A percentile compares a stretch with the other conserved stretches of the same genome.
These are phyloP conservation scores for Mortierella alpina DNA, from an alignment of 192 early-diverging fungal species.

Conservation along the genomic window DNA sequence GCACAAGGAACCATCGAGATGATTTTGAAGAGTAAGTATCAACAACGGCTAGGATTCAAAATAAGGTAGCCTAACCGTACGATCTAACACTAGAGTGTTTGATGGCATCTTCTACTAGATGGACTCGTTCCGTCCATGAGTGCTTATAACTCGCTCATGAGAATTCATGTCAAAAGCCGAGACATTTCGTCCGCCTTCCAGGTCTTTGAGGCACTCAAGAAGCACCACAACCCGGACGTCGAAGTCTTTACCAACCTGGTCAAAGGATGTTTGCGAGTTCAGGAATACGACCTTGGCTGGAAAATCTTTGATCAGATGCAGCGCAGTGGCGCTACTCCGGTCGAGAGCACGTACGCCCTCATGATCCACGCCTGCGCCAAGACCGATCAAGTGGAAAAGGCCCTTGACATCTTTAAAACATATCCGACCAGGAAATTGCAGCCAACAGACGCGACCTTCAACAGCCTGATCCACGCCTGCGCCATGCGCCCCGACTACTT, in stretches of 20 bases:
- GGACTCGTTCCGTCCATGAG: slow-evolving; percentile 22
- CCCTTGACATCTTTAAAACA: slow-evolving; percentile 91
- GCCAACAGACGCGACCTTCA: slow-evolving; percentile 89
- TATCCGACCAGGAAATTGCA: slow-evolving; percentile 77
- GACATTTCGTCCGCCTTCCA: slow-evolving; percentile 50
- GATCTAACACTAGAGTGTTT: neutral
- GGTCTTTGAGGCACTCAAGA: slow-evolving; percentile 52
- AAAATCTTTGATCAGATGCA: slow-evolving; percentile 90
- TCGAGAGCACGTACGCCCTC: slow-evolving; percentile 81
- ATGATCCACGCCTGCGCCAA: slow-evolving; percentile 95
- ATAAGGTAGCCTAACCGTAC: too few species aligned
- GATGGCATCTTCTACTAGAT: neutral
- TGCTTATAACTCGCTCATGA: slow-evolving; percentile 38
- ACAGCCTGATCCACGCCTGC: slow-evolving; percentile 87
- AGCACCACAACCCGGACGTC: slow-evolving; percentile 52
- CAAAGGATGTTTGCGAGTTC: slow-evolving; percentile 78
- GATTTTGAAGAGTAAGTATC: slow-evolving; percentile 61
- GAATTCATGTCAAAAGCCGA: slow-evolving; percentile 30
- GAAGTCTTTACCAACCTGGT: slow-evolving; percentile 85
- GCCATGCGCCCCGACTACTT: slow-evolving; percentile 85
- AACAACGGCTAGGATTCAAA: neutral
- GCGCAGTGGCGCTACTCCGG: slow-evolving; percentile 78
- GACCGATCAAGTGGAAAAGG: slow-evolving; percentile 86
- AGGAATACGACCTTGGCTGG: slow-evolving; percentile 87
- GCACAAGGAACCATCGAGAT: slow-evolving; percentile 73